Conservation (phyloP, 176 grass and related monocot species). For the Poa pratensis region DNA sequence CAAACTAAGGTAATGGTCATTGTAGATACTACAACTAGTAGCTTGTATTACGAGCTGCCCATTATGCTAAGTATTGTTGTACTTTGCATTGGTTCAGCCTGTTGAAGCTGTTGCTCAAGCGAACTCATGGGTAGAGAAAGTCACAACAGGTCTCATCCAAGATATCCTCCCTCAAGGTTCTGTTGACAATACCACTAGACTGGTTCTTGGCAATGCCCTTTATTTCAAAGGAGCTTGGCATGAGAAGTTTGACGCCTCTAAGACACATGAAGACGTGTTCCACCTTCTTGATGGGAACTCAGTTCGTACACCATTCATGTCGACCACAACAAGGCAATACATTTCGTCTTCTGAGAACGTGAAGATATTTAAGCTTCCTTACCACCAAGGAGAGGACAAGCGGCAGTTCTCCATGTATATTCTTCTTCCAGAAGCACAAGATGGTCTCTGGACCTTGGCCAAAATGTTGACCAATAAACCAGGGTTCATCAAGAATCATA, state of each 20-base stretch:
- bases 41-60: not conserved
- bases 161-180: constrained; percentile 55
- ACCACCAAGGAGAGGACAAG: constrained; percentile 58
- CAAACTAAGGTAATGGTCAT: not conserved
- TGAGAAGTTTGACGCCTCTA: constrained; percentile 64
- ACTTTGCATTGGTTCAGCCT: constrained; percentile 46
- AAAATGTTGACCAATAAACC: constrained; percentile 50
- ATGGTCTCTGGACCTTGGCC: constrained; percentile 58
- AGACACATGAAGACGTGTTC: constrained; percentile 51
- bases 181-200: constrained; percentile 48
- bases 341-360: constrained; percentile 41
- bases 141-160: constrained; percentile 65
- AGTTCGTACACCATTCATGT: constrained; percentile 59
- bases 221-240: constrained; percentile 77
- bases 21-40: not conserved
- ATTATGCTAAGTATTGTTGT: not conserved
- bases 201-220: constrained; percentile 72
- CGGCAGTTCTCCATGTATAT: constrained; percentile 85
- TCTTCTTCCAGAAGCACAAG: constrained; percentile 56
- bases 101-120: constrained; percentile 52
- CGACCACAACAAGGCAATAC: constrained; percentile 46
- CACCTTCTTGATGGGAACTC: constrained; percentile 62
- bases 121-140: constrained; percentile 70
- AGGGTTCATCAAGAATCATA: constrained; percentile 53
- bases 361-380: constrained; percentile 72